Conservation (phyloP, 2,329 filamentous ascomycete genomes). For the Ophiostoma piceae region DNA sequence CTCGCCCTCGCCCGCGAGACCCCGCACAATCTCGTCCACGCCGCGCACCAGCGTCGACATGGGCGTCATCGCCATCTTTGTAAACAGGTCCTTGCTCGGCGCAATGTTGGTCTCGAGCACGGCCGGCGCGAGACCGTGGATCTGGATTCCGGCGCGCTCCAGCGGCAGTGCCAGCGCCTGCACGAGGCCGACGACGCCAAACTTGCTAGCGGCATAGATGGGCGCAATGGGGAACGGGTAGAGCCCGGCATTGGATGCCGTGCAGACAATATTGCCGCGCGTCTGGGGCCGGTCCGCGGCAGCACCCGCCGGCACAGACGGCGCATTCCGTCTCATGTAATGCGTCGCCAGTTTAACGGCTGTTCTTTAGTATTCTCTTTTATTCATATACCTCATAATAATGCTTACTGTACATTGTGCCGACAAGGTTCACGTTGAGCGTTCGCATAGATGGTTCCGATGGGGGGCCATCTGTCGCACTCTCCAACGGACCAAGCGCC, state of each 20-base stretch:
- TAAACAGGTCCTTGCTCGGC: conserved; percentile 41
- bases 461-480: conserved; percentile 29
- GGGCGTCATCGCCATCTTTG: conserved; percentile 47
- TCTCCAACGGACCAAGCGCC: conserved; percentile 2
- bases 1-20: conserved; percentile 32
- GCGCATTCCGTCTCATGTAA: conserved; percentile 45
- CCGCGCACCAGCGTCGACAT: conserved; percentile 45
- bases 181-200: conserved; percentile 46
- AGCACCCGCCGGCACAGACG: conserved; percentile 16
- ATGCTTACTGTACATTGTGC: conserved; percentile 42
- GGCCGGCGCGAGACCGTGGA: conserved; percentile 48
- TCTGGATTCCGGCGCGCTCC: conserved; percentile 41
- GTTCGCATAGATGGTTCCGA: conserved; percentile 36
- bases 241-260: conserved; percentile 48
- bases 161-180: conserved; percentile 42
- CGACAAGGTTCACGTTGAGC: conserved; percentile 38
- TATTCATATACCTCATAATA: conserved; percentile 29
- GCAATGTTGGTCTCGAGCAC: conserved; percentile 46
- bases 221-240: conserved; percentile 49
- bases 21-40: conserved; percentile 39
- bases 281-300: not conserved
- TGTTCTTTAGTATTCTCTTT: not conserved
- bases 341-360: conserved; percentile 2
- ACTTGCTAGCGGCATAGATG: conserved; percentile 46
- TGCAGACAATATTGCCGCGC: conserved; percentile 46